Percentiles rank a stretch among this genome's conserved stretches.
Evolutionary conservation across 176 grass and related monocot species (phyloP).

Genomic region (Oryza coarctata): DNA sequence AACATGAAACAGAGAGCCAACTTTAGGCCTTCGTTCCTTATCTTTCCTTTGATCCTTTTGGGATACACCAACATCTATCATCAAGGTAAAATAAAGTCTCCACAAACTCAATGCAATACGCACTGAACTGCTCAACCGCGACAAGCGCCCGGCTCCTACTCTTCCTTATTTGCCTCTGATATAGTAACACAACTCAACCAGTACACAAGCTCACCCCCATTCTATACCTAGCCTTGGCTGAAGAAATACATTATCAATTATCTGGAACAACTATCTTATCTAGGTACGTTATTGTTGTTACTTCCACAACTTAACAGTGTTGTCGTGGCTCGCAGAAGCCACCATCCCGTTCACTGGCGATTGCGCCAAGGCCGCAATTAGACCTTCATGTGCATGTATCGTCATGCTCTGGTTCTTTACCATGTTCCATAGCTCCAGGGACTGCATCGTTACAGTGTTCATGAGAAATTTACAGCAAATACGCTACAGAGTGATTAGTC

Average conservation of each 20-base stretch:
- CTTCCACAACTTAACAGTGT: conserved; percentile 97
- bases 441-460: conserved; percentile 48
- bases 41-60: background rate
- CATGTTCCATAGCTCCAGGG: conserved; percentile 91
- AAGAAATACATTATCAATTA: conserved; percentile 30
- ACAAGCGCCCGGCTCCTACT: conserved; percentile 14
- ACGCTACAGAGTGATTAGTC: background rate
- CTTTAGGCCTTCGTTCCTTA: conserved; percentile 29
- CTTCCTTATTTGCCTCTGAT: conserved; percentile 40
- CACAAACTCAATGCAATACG: conserved; percentile 28
- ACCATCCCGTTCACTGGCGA: conserved; percentile 79
- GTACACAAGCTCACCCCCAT: conserved; percentile 5
- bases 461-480: conserved; percentile 15
- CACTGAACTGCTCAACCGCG: conserved; percentile 20
- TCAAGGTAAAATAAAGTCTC: conserved; percentile 39
- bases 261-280: conserved; percentile 27
- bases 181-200: conserved; percentile 12
- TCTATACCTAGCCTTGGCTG: conserved; percentile 25
- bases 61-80: conserved; percentile 41
- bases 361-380: conserved; percentile 73
- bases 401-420: conserved; percentile 81
- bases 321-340: conserved; percentile 92
- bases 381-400: conserved; percentile 77
- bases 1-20: conserved; percentile 13
- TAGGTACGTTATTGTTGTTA: conserved; percentile 45